phyloP scores from a whole-genome alignment of 2,329 filamentous ascomycete species.

The Scorias spongiosa region DNA sequence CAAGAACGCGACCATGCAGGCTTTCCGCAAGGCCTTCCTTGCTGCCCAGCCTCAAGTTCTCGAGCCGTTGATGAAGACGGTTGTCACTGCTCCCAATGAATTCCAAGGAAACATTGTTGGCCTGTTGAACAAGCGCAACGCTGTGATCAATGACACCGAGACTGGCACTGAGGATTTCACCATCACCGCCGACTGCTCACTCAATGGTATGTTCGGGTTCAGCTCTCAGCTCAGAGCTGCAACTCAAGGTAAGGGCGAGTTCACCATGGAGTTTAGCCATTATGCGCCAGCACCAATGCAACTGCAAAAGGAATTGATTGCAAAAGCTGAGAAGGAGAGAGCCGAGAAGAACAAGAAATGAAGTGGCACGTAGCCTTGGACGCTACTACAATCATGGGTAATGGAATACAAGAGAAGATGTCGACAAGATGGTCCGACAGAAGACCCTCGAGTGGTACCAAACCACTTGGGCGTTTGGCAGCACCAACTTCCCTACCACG shows the following conservation, averaged over 20 bases:
- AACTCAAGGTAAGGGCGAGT: conserved; percentile 97
- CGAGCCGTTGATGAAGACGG: conserved; percentile 96
- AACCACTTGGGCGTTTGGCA: too few species aligned
- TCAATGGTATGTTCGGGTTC: conserved; percentile 98
- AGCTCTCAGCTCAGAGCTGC: conserved; percentile 78
- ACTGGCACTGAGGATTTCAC: conserved; percentile 90
- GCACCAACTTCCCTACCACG: too few species aligned
- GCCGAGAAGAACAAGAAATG: conserved; percentile 49
- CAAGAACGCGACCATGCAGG: conserved; percentile 85
- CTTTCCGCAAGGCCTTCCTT: conserved; percentile 85
- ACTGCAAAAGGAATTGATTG: conserved; percentile 64
- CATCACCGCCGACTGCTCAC: conserved; percentile 74
- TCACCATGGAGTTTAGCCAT: conserved; percentile 97
- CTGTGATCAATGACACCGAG: conserved; percentile 89
- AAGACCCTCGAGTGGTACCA: too few species aligned
- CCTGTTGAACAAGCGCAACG: conserved; percentile 90
- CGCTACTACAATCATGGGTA: too few species aligned
- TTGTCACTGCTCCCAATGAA: conserved; percentile 87
- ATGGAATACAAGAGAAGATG: too few species aligned
- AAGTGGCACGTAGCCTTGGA: conserved; percentile 1
- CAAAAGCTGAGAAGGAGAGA: conserved; percentile 52
- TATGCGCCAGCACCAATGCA: conserved; percentile 78
- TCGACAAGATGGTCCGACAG: too few species aligned
- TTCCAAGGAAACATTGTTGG: conserved; percentile 95
- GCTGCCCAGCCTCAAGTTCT: conserved; percentile 70